These are phyloP conservation scores for Pseudopyrenochaeta lycopersici DNA, from an alignment of 2,329 filamentous ascomycete genomes.

Conservation along the genomic window DNA sequence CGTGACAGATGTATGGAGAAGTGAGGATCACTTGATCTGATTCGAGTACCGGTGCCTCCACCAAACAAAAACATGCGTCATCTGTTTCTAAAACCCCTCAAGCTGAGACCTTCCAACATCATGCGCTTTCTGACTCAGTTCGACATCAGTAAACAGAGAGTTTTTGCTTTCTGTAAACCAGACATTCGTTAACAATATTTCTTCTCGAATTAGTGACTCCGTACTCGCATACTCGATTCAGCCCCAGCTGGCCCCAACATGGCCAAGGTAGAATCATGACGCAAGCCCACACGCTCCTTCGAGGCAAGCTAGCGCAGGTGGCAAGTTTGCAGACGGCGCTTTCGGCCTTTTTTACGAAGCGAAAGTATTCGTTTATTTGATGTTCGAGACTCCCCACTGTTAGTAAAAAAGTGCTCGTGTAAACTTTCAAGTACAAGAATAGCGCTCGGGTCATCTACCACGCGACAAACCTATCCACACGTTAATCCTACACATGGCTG, in stretches of 20 bases:
- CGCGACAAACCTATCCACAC: background rate
- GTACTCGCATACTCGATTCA: background rate
- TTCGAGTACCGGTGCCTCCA: background rate
- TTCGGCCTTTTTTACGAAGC: background rate
- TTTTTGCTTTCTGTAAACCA: background rate
- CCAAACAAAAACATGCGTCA: background rate
- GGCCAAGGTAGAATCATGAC: too few species aligned
- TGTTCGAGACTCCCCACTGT: background rate
- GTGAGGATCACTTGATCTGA: too few species aligned
- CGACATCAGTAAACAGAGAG: background rate
- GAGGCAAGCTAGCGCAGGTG: background rate
- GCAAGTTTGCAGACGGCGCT: too few species aligned
- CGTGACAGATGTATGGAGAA: background rate
- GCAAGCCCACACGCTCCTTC: background rate
- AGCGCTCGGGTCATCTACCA: background rate
- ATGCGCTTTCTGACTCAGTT: background rate
- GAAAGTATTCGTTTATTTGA: background rate
- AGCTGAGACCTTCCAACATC: background rate
- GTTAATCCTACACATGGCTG: background rate
- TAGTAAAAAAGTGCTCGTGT: background rate
- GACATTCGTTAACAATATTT: background rate
- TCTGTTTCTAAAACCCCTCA: background rate
- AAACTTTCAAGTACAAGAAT: background rate
- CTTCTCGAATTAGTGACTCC: background rate
- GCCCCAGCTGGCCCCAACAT: background rate